phyloP scores from a whole-genome alignment of 345 rosid species.

The Dovyalis caffra region DNA sequence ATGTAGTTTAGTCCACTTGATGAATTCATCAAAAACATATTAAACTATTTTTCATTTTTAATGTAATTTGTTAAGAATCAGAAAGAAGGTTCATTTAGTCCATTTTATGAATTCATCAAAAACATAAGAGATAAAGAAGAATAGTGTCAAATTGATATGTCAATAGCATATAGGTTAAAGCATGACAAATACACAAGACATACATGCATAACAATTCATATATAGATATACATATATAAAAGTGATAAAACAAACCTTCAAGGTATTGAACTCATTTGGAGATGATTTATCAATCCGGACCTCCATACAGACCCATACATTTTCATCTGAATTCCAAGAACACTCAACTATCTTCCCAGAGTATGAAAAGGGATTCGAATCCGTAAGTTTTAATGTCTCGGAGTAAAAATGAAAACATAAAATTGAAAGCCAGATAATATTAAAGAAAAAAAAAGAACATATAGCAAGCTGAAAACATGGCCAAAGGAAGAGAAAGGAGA shows the following conservation, averaged over 20 bases:
- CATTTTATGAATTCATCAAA: neutral
- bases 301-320: conserved; percentile 80
- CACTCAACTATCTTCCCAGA: conserved; percentile 94
- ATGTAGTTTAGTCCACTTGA: too few relatives aligned
- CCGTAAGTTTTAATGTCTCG: conserved; percentile 37
- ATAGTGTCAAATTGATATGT: neutral
- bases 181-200: neutral
- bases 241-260: conserved; percentile 53
- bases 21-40: too few relatives aligned
- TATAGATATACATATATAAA: neutral
- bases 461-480: neutral
- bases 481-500: neutral
- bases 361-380: conserved; percentile 62
- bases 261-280: conserved; percentile 90
- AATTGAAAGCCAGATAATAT: too few relatives aligned
- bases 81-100: conserved; percentile 1
- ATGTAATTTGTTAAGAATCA: conserved; percentile 28
- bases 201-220: neutral
- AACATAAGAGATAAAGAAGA: too few relatives aligned
- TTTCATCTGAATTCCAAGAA: conserved; percentile 63
- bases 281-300: conserved; percentile 72
- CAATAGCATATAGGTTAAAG: neutral
- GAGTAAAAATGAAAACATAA: neutral
- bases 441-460: too few relatives aligned
- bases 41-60: too few relatives aligned